Evolutionary conservation across 2,329 filamentous ascomycete genomes (phyloP), one percentile per base, ranked within the genome.

Genomic region (Hymenoscyphus salicellus): DNA sequence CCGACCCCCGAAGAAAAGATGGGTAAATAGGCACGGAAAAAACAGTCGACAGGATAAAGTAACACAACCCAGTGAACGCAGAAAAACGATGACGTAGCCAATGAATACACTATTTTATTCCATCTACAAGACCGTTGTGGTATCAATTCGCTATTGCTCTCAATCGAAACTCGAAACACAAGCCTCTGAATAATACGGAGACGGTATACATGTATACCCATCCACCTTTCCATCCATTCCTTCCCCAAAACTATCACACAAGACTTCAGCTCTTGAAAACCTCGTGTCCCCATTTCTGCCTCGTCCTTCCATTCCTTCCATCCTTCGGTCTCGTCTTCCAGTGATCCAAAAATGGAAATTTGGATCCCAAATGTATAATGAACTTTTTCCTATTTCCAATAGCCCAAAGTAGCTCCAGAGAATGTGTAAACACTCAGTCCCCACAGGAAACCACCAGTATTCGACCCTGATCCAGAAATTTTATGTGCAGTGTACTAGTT

Each of bases 191-290:
- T 26, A 14, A 23, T 23, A 52, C 5, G 23, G 46, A 26, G 20
- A 26, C 2, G 26, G 52, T 20, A 49, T 52, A 28, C 32, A 58
- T 55, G 30, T 28, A 16, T 56, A 32, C 33, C 60, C 60, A 20
- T 32, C 52, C 52, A n/a, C 26, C 46, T 28, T 60, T 36, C n/a
- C 52, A 59, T 41, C 16, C 30, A 28, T 56, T 17, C 23, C n/a
- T n/a, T 57, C 28, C 16, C 16, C 14, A 57, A 32, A 52, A 33
- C 56, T 20, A 58, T 68, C 68, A 72, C 66, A 71, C 69, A 71
- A 70, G 69, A 68, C 63, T 70, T 73, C 72, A 72, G 72, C 72
- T 66, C 72, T 73, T 74, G 72, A 73, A 70, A 56, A 68, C 70
- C 65, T 69, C 69, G 65, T 68, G 68, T 70, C 43, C 65, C 46